phyloP scores from a whole-genome alignment of 371 early-diverging fungal species.

The Mortierella sp. region DNA sequence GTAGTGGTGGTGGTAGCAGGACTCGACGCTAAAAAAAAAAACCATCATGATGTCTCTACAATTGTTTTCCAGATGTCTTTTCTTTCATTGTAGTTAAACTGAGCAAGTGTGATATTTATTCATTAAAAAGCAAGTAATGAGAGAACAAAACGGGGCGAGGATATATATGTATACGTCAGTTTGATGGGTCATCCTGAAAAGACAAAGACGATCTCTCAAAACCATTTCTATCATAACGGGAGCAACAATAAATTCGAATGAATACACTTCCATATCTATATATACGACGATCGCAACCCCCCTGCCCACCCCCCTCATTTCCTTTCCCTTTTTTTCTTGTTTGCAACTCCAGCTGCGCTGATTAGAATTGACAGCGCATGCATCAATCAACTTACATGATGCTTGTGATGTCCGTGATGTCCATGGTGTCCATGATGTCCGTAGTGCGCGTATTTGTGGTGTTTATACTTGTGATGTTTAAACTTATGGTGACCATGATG shows the following conservation, averaged over 20 bases:
- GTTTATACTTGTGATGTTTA: conserved; percentile 10
- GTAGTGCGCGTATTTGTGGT: conserved; percentile 7
- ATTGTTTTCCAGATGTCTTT: no score
- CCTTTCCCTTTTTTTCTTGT: no score
- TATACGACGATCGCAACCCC: no score
- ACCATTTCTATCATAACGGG: conserved; percentile 13
- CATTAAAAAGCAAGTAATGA: neutral
- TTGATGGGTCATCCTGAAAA: no score
- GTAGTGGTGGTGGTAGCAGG: neutral
- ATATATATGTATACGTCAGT: no score
- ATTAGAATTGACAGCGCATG: no score
- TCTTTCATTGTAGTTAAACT: no score
- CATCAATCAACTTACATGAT: conserved; percentile 19
- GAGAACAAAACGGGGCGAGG: no score
- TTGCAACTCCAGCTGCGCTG: no score
- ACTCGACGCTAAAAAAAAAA: conserved; percentile 3
- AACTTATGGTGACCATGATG: conserved; percentile 12
- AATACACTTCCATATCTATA: neutral
- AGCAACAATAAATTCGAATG: neutral
- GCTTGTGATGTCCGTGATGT: conserved; percentile 19
- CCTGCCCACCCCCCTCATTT: no score
- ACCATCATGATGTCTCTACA: no score
- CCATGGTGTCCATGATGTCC: conserved; percentile 6
- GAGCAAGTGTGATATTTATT: no score
- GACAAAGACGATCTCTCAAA: neutral